These are phyloP conservation scores for Stemphylium lycopersici DNA, from an alignment of 2,329 filamentous ascomycete genomes.

Conservation along the genomic window DNA sequence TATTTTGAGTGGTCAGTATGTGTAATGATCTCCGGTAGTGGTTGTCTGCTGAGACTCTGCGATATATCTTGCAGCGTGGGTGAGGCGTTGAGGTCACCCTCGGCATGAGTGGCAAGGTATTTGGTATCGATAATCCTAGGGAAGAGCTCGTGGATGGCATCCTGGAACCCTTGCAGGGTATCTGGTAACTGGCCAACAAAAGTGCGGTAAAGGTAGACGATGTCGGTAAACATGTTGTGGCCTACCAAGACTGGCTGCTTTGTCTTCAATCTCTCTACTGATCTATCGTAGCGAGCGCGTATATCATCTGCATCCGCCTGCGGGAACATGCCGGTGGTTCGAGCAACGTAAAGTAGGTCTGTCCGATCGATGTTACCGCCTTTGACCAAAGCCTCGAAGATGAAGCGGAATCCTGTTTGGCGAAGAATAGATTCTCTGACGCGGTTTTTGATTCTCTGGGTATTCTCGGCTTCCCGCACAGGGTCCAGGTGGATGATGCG, in stretches of 20 bases:
- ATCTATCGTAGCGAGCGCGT: slow-evolving; percentile 48
- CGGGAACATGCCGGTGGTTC: slow-evolving; percentile 42
- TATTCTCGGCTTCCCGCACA: slow-evolving; percentile 52
- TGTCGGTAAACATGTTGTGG: slow-evolving; percentile 69
- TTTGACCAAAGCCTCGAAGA: slow-evolving; percentile 55
- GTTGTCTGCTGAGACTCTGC: slow-evolving; percentile 48
- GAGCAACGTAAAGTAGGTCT: slow-evolving; percentile 46
- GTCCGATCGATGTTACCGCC: slow-evolving; percentile 45
- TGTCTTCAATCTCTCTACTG: slow-evolving; percentile 51
- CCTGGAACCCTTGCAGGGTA: slow-evolving; percentile 60
- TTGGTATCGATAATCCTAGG: slow-evolving; percentile 67
- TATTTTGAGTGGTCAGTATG: slow-evolving; percentile 50
- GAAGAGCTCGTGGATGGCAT: slow-evolving; percentile 59
- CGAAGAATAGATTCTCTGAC: slow-evolving; percentile 50
- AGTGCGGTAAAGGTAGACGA: slow-evolving; percentile 67
- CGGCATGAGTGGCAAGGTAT: slow-evolving; percentile 65
- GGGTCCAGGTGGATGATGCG: slow-evolving; percentile 52
- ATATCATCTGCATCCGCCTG: slow-evolving; percentile 45
- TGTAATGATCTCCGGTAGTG: slow-evolving; percentile 51
- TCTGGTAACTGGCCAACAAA: slow-evolving; percentile 66
- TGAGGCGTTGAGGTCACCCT: slow-evolving; percentile 58
- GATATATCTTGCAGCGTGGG: slow-evolving; percentile 58
- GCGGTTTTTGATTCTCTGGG: slow-evolving; percentile 44
- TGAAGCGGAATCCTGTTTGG: slow-evolving; percentile 58
- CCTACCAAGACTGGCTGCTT: slow-evolving; percentile 63